Base-by-base conservation (phyloP, 208 protist genomes). In the Trypanosoma platydactyli region DNA sequence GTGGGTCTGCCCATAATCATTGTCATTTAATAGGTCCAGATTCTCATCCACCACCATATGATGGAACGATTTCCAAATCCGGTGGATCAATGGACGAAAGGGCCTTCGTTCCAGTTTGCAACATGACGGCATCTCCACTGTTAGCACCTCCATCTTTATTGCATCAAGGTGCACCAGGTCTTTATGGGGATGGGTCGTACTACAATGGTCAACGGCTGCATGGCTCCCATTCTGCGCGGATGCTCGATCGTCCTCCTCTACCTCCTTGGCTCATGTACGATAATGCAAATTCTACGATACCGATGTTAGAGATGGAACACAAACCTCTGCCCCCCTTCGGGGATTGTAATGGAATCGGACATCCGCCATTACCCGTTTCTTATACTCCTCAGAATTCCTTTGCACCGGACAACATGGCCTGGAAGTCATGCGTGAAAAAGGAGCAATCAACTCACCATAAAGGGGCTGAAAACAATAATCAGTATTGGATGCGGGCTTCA, bases 121-220 rank as follows among this genome's bases (percentile, higher is more conserved):
- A 27, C 27, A 54, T 50, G 29, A 22, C 16, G 3, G 46, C 15
- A 18, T n/a, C 30, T n/a, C 46, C 59, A 27, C 33, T 12, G 40
- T 6, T 3, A 44, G 40, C 1, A 50, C 15, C n/a, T n/a, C 56
- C 18, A 44, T 40, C 24, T 20, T 9, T 16, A 61, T 20, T 13
- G 9, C 56, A 61, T n/a, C 5, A 1, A 7, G 25, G 22, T 46
- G 5, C 40, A 45, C 33, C 15, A 25, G 38, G 53, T 29, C n/a
- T 49, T 44, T 48, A 11, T 61, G 24, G n/a, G 35, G 56, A 61
- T 44, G 56, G 18, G n/a, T 5, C 41, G 35, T 50, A 61, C n/a
- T 50, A 33, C 30, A 16, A 61, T 15, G 25, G 41, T 20, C 56
- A 29, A n/a, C 56, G 49, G 30, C 35, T 61, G 56, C 56, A 61